Conservation (phyloP, 2,329 filamentous ascomycete species). For the Fusarium palustre region DNA sequence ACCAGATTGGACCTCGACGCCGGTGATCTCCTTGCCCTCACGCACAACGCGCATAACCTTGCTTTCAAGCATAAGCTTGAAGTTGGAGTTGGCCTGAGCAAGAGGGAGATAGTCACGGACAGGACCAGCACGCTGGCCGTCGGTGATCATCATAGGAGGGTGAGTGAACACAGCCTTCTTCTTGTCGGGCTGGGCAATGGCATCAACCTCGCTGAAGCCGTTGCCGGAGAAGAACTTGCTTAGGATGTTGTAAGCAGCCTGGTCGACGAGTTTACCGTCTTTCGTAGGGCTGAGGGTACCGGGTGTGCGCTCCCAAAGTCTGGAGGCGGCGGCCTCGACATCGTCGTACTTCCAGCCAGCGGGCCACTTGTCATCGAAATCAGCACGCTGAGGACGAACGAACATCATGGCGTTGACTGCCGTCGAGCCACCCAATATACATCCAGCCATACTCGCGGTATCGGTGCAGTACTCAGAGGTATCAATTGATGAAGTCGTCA, state of each 20-base stretch:
- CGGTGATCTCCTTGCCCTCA: slow-evolving; percentile 70
- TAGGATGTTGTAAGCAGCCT: slow-evolving; percentile 73
- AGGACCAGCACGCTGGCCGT: slow-evolving; percentile 76
- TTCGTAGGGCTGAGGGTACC: slow-evolving; percentile 74
- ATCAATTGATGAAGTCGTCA: slow-evolving; percentile 68
- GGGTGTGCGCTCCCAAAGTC: slow-evolving; percentile 76
- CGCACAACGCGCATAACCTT: slow-evolving; percentile 76
- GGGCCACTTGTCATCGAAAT: slow-evolving; percentile 81
- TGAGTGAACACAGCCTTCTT: slow-evolving; percentile 71
- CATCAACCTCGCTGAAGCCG: slow-evolving; percentile 72
- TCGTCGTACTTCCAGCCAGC: slow-evolving; percentile 72
- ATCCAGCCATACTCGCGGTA: slow-evolving; percentile 79
- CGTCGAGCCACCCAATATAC: slow-evolving; percentile 74
- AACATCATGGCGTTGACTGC: slow-evolving; percentile 76
- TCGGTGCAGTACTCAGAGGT: slow-evolving; percentile 73
- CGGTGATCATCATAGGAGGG: slow-evolving; percentile 65
- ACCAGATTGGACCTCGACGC: slow-evolving; percentile 76
- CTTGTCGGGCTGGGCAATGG: slow-evolving; percentile 72
- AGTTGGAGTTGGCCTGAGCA: slow-evolving; percentile 70
- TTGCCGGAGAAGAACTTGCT: slow-evolving; percentile 67
- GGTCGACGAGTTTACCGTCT: slow-evolving; percentile 75
- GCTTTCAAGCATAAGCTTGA: slow-evolving; percentile 74
- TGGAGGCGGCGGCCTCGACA: slow-evolving; percentile 67
- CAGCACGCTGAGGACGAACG: slow-evolving; percentile 73
- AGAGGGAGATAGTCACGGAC: slow-evolving; percentile 77